A percentile compares a stretch with the other conserved stretches of the same genome.
Conservation (phyloP, 345 rosid genomes). For the Kernera saxatilis region DNA sequence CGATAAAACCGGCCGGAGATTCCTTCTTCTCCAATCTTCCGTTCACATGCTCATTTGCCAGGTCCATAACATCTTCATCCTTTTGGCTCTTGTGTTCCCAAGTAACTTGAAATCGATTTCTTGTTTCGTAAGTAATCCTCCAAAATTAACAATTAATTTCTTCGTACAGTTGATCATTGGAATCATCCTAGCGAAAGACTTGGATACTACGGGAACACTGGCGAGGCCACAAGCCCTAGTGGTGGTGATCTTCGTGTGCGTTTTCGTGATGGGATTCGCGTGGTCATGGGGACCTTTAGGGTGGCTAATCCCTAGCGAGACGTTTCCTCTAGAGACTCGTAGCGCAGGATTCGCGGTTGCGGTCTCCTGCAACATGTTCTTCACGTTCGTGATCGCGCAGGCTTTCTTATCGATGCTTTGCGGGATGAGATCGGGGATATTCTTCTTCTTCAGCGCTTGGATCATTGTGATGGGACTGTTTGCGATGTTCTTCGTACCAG, state of each 20-base stretch:
- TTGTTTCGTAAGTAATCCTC: neutral
- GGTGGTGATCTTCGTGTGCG: constrained; percentile 49
- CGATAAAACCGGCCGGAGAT: constrained; percentile 52
- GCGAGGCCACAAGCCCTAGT: constrained; percentile 31
- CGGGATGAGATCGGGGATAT: constrained; percentile 39
- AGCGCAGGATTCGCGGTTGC: constrained; percentile 56
- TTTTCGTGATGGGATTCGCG: constrained; percentile 55
- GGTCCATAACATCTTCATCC: too few species aligned
- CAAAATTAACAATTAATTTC: neutral
- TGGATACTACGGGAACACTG: constrained; percentile 38
- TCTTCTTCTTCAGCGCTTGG: constrained; percentile 65
- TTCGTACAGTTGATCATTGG: constrained; percentile 44
- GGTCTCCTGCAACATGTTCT: constrained; percentile 72
- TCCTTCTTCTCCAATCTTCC: constrained; percentile 49
- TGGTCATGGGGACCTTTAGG: constrained; percentile 94
- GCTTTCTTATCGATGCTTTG: constrained; percentile 68
- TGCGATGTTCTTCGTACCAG: constrained; percentile 43
- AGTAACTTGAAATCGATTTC: neutral
- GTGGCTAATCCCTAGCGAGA: constrained; percentile 73
- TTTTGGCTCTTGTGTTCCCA: too few species aligned
- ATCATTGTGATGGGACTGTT: constrained; percentile 55
- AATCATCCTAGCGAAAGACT: constrained; percentile 28
- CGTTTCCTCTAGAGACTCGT: constrained; percentile 61
- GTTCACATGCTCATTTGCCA: constrained; percentile 38
- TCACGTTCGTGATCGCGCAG: constrained; percentile 77